Base-by-base conservation (phyloP, 495 filamentous ascomycete genomes). In the Trichocladium antarcticum region DNA sequence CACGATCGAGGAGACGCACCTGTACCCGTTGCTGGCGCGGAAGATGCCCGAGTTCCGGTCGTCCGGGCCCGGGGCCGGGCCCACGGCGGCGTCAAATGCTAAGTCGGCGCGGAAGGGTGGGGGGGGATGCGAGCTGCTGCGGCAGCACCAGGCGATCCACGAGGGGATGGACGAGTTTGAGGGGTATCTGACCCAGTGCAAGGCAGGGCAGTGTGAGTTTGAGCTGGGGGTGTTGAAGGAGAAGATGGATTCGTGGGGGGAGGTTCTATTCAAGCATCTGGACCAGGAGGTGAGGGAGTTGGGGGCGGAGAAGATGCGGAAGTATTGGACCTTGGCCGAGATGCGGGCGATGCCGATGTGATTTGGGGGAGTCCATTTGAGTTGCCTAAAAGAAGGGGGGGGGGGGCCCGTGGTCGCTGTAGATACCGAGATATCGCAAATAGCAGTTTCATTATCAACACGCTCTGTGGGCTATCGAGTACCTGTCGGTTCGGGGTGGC, bases 61-160 rank as follows among this genome's bases (percentile, higher is more conserved):
- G 9, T 21, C 28, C 19, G 17, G 22, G 3, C 21, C 5, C 21
- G 21, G 19, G n/a, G 29, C n/a, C n/a, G n/a, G n/a, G n/a, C n/a
- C n/a, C n/a, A n/a, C n/a, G n/a, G n/a, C n/a, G n/a, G n/a, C n/a
- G n/a, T n/a, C n/a, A n/a, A n/a, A n/a, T n/a, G n/a, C n/a, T n/a
- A n/a, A n/a, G n/a, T 5, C 38, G 6, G 37, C 37, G 16, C 29
- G 17, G 11, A 46, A 51, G 27, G 19, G 27, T 15, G 17, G 50
- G 51, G 46, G 45, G 24, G 50, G 54, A 15, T 59, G 60, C 17
- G 76, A 86, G 61, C 62, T 94, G 35, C 58, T 90, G 37, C 71
- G 65, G n/a, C 88, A 96, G 67, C 89, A 96, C 58, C 72, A 73
- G 51, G 65, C 79, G 62, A 96, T 96, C 37, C 89, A 96, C 63